Evolutionary conservation across 352 stramenopile genomes (phyloP).

Genomic region (Hyaloperonospora brassicae): DNA sequence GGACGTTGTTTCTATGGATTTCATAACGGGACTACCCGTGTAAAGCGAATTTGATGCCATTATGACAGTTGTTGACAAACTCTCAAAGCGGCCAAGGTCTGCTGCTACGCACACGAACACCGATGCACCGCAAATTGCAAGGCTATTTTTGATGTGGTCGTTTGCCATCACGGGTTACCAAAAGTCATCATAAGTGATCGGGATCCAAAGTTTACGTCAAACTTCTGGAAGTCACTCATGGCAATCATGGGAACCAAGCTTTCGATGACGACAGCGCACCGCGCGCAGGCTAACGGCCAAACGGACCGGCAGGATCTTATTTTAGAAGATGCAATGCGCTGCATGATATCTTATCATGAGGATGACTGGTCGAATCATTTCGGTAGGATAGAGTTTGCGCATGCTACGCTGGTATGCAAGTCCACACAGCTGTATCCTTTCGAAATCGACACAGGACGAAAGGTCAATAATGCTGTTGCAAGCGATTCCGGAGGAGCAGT

Average conservation of each 20-base stretch:
- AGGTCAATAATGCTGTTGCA: neutral
- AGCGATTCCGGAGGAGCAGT: neutral
- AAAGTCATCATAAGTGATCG: conserved; percentile 1
- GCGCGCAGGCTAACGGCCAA: conserved; percentile 11
- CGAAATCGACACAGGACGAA: neutral
- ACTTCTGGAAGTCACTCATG: neutral
- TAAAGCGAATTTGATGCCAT: conserved; percentile 21
- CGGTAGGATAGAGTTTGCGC: neutral
- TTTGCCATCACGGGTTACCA: neutral
- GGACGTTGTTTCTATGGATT: conserved; percentile 22
- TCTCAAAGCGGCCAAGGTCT: neutral
- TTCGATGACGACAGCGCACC: neutral
- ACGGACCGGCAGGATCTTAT: conserved; percentile 13
- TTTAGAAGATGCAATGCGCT: conserved; percentile 12
- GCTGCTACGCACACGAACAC: neutral
- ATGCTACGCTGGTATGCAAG: neutral
- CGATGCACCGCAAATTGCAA: neutral
- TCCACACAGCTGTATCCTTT: neutral
- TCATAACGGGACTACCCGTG: conserved; percentile 20
- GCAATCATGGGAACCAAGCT: neutral
- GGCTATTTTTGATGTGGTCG: neutral
- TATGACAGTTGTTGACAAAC: conserved; percentile 7
- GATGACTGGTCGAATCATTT: neutral
- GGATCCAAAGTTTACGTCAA: neutral
- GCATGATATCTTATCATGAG: conserved; percentile 8